Base-by-base conservation (phyloP, 2,329 filamentous ascomycete species). In the Magnaporthiopsis incrustans region DNA sequence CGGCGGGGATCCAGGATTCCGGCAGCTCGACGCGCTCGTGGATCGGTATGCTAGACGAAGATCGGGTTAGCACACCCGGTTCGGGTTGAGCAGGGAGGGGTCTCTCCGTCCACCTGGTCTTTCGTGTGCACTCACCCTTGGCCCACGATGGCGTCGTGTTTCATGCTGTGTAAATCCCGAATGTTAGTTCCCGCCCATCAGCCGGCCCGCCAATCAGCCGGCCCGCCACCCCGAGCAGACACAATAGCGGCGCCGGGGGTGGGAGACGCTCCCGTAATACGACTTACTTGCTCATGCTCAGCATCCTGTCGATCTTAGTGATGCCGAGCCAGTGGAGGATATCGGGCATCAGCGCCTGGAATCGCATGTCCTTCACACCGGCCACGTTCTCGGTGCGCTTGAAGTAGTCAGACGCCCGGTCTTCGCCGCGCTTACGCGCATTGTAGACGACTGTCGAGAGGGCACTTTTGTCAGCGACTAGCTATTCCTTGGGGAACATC, bases 241-340 rank as follows among this genome's bases (percentile, higher is more conserved):
- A 35, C 33, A 35, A 6, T 6, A 35, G 61, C 44, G n/a, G n/a
- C 6, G 44, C 44, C 18, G 6, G 30, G 44, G 44, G 35, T 61
- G 59, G 59, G 53, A 61, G 18, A 33, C 22, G 35, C 44, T 30
- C 14, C 38, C 38, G 38, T 44, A 44, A 57, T 30, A 22, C 50
- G 38, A 80, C 87, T 80, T 73, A 90, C 88, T 98, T 96, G 77
- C 91, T 96, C 95, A 98, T 98, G 79, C 91, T 96, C 70, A 97
- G 81, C 95, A 98, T 99, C 66, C 93, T 85, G 76, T 99, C 95
- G 73, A 99, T 98, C 82, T 98, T 98, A 74, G 90, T 95, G 73
- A 99, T 97, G 67, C 95, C 95, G 35, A 99, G 85, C 95, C 95
- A 98, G 77, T 98, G 95, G 63, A 98, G 83, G 69, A 98, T 96